Evolutionary conservation across 345 rosid genomes (phyloP).

Genomic region (Streptanthus diversifolius): DNA sequence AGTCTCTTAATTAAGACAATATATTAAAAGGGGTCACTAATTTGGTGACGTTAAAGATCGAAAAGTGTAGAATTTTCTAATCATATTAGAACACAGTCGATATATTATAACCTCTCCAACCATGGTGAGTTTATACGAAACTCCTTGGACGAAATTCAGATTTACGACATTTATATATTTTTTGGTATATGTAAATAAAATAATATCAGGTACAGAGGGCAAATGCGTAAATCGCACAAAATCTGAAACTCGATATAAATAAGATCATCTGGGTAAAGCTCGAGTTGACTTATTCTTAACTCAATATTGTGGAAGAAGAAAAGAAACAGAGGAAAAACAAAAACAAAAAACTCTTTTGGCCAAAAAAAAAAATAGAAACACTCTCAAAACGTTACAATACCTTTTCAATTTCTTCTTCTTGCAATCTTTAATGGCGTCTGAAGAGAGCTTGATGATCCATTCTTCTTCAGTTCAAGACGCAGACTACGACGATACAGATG

Average conservation of each 20-base stretch:
- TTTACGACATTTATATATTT: neutral
- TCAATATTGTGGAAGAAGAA: too few relatives aligned
- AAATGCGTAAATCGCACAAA: conserved; percentile 25
- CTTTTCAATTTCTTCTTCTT: neutral
- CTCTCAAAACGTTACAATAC: neutral
- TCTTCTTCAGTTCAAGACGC: conserved; percentile 40
- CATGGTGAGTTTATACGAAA: neutral
- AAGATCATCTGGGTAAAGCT: neutral
- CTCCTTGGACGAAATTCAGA: neutral
- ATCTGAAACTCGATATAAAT: conserved; percentile 1
- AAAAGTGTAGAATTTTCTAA: conserved; percentile 15
- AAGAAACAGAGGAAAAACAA: too few relatives aligned
- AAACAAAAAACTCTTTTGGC: too few relatives aligned
- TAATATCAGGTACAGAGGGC: neutral
- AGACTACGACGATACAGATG: conserved; percentile 55
- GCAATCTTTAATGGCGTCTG: conserved; percentile 45
- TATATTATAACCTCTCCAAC: neutral
- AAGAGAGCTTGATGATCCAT: conserved; percentile 40
- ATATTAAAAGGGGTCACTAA: neutral
- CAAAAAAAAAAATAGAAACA: too few relatives aligned
- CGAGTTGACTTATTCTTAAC: too few relatives aligned
- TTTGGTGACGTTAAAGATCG: conserved; percentile 4
- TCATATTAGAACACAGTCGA: neutral
- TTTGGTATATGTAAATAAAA: neutral
- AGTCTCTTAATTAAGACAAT: neutral